Conservation (phyloP, 805 yeast species). For the Starmerella sirachaensis region DNA sequence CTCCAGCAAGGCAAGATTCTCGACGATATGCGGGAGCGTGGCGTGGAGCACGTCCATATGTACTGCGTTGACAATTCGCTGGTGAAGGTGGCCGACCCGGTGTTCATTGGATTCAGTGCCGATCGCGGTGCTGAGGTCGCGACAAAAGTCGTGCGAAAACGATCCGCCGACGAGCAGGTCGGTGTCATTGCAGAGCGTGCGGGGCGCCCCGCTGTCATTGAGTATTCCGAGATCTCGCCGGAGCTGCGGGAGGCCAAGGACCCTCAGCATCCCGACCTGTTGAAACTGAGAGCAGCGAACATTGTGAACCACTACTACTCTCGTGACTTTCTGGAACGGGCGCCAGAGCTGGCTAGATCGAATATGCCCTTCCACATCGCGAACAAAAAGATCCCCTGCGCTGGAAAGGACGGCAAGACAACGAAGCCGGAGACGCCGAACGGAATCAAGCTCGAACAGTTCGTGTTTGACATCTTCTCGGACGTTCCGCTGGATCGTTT, state of each 20-base stretch:
- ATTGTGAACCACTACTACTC: conserved; percentile 95
- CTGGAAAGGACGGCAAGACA: conserved; percentile 38
- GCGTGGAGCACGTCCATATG: conserved; percentile 84
- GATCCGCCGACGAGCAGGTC: conserved; percentile 75
- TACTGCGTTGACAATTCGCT: conserved; percentile 93
- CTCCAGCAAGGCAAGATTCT: conserved; percentile 51
- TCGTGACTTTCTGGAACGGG: conserved; percentile 50
- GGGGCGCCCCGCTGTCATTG: conserved; percentile 75
- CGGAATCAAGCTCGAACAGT: conserved; percentile 92
- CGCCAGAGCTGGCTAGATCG: conserved; percentile 46
- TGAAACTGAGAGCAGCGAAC: conserved; percentile 83
- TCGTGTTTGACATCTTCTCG: conserved; percentile 91
- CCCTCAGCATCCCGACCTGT: conserved; percentile 37
- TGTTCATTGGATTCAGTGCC: conserved; percentile 74
- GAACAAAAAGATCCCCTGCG: conserved; percentile 65
- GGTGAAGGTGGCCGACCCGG: conserved; percentile 88
- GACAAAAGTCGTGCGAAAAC: conserved; percentile 89
- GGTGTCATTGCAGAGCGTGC: conserved; percentile 67
- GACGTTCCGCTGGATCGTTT: conserved; percentile 56
- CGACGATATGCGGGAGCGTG: conserved; percentile 52
- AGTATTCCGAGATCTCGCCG: conserved; percentile 76
- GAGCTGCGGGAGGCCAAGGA: conserved; percentile 62
- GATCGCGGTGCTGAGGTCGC: conserved; percentile 58
- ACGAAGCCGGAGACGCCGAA: conserved; percentile 64
- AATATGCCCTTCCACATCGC: conserved; percentile 89